Base-by-base conservation (phyloP, 768 basidiomycete genomes). In the Hericium erinaceus region DNA sequence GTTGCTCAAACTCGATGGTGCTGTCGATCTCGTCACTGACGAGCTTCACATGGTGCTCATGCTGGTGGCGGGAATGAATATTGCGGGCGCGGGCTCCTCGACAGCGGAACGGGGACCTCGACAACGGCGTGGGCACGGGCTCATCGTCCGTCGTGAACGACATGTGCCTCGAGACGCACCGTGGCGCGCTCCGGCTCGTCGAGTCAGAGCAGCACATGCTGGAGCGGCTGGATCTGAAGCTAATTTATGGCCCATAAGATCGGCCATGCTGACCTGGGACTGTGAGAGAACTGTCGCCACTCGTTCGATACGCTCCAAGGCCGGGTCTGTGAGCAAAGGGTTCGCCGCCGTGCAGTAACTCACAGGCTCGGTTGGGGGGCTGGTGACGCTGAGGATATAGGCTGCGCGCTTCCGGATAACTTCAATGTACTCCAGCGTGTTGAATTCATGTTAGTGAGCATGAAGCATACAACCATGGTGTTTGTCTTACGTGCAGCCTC, bases 1-100 rank as follows among this genome's bases (percentile, higher is more conserved):
- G 72, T 16, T 72, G 74, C 57, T 83, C 82, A 11, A 62, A 63
- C 57, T 74, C 74, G 13, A 85, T 66, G 48, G 70, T 70, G n/a
- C 69, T 74, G 65, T 85, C 82, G 64, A 85, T 85, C n/a, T n/a
- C n/a, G n/a, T n/a, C n/a, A n/a, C n/a, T n/a, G n/a, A n/a, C n/a
- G n/a, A n/a, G n/a, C n/a, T n/a, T n/a, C n/a, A n/a, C 7, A 68
- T 67, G 59, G 83, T 80, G 68, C 77, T 82, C 24, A 69, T 57
- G 40, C 22, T 22, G 22, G 22, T 22, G 22, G 22, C 22, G 22
- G 22, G 22, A 22, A 22, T 22, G 22, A 22, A 22, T n/a, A n/a
- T n/a, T n/a, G n/a, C n/a, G n/a, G n/a, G n/a, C n/a, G n/a, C n/a
- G n/a, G n/a, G n/a, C n/a, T n/a, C n/a, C n/a, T n/a, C n/a, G n/a